Base-by-base conservation (phyloP, 257 asterid species). In the Paraleonurus japonicus region DNA sequence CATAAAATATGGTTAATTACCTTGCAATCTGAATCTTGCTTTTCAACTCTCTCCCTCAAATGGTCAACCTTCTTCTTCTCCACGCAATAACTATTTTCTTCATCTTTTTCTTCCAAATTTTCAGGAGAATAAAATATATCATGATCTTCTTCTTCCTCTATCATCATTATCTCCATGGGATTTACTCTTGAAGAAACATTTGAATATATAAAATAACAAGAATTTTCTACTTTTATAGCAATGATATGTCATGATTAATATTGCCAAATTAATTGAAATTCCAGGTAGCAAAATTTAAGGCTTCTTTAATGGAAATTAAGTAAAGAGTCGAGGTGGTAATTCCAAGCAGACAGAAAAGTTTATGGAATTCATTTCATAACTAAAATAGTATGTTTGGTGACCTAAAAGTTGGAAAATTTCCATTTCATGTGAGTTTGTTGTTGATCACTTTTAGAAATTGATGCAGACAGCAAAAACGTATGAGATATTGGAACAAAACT, bases 1-100 rank as follows among this genome's bases (percentile, higher is more conserved):
- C n/a, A n/a, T n/a, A n/a, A n/a, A n/a, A n/a, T n/a, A n/a, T n/a
- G n/a, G n/a, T n/a, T n/a, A 33, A 12, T 27, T 71, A 89, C 96
- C 96, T 88, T 83, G 80, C 81, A 84, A 80, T 86, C 64, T 48
- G 87, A 84, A 79, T 80, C 87, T 79, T 88, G 81, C 45, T 78
- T 85, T 69, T 81, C 89, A 53, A 85, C 78, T 3, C 33, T 28
- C 58, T 75, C 78, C 75, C 95, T 86, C 82, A 88, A 50, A 54
- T 75, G 81, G 3, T 27, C 32, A 55, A 88, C 61, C 78, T 74
- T 87, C 51, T 58, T 70, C 77, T 68, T 77, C 72, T 88, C 83
- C 33, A 50, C 67, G 2, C 47, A 30, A 66, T 35, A 12, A 35
- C 48, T 5, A 11, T 5, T 26, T 32, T 43, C 17, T 62, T 54